Evolutionary conservation across 1,284 basidiomycete genomes (phyloP).

Genomic region (Ganoderma lingzhi): DNA sequence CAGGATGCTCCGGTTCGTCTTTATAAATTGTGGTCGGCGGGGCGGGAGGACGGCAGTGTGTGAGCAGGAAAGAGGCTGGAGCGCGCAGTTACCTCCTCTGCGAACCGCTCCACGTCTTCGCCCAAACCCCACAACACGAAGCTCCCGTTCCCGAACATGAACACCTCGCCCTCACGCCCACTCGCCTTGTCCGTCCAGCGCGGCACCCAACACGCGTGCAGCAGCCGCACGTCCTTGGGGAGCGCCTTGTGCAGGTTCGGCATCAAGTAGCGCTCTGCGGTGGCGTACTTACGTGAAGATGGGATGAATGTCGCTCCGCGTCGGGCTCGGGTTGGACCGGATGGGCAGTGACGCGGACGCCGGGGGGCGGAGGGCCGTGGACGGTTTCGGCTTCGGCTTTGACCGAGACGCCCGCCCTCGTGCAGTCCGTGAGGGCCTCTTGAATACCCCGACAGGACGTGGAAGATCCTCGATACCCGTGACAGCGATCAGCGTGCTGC

Average conservation of each 20-base stretch:
- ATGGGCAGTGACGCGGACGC: constrained; percentile 82
- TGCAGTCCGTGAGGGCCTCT: constrained; percentile 88
- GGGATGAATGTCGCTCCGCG: constrained; percentile 74
- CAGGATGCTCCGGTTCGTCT: too few relatives aligned
- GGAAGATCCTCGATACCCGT: constrained; percentile 97
- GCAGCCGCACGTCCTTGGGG: constrained; percentile 58
- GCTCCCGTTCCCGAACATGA: constrained; percentile 86
- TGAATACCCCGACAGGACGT: constrained; percentile 79
- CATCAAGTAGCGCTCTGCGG: constrained; percentile 78
- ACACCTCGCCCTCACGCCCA: constrained; percentile 83
- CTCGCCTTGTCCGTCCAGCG: constrained; percentile 58
- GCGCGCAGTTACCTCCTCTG: constrained; percentile 66
- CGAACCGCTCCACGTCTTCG: constrained; percentile 79
- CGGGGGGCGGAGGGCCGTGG: constrained; percentile 73
- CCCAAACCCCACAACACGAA: constrained; percentile 90
- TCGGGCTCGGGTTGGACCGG: constrained; percentile 81
- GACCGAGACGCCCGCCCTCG: constrained; percentile 90
- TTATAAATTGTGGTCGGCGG: too few relatives aligned
- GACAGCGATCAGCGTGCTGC: constrained; percentile 73
- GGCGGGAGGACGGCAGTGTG: too few relatives aligned
- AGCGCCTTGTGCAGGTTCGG: constrained; percentile 61
- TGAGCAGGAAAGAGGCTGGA: constrained; percentile 28
- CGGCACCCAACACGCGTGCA: constrained; percentile 84
- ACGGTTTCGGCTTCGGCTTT: constrained; percentile 75
- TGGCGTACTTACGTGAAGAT: constrained; percentile 85